A percentile compares a stretch with the other conserved stretches of the same genome.
Conservation (phyloP, 2,329 filamentous ascomycete genomes). For the Ascochyta fabae region DNA sequence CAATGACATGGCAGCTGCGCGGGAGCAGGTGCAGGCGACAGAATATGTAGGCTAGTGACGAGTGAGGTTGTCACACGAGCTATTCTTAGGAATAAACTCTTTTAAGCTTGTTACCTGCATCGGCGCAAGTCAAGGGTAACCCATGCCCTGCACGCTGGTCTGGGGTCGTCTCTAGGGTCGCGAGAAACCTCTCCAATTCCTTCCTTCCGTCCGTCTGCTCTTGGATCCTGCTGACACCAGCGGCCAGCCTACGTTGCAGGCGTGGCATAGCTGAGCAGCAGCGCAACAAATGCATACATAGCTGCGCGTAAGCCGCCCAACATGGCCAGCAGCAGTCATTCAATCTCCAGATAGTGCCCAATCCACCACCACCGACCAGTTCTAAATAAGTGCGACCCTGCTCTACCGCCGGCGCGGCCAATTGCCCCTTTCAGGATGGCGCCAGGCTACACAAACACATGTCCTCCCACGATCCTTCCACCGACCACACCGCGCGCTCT, state of each 20-base stretch:
- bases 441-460: constrained; percentile 34
- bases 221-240: constrained; percentile 4
- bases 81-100: constrained; percentile 46
- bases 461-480: constrained; percentile 21
- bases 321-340: not conserved
- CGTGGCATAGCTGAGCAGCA: constrained; percentile 4
- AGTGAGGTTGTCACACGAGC: constrained; percentile 15
- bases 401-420: constrained; percentile 26
- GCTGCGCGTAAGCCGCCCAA: constrained; percentile 10
- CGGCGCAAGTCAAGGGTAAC: constrained; percentile 4
- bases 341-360: constrained; percentile 7
- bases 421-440: constrained; percentile 16
- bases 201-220: not conserved
- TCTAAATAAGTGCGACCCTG: constrained; percentile 34
- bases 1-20: constrained; percentile 28
- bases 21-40: constrained; percentile 40
- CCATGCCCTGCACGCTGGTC: constrained; percentile 20
- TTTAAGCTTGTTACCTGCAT: constrained; percentile 32
- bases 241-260: not conserved
- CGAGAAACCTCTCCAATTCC: constrained; percentile 22
- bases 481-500: constrained; percentile 21
- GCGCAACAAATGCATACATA: constrained; percentile 3
- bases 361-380: constrained; percentile 22
- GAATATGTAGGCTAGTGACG: constrained; percentile 26
- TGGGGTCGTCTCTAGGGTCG: constrained; percentile 29